These are phyloP conservation scores for Coemansia sp. DNA, from an alignment of 192 early-diverging fungal species.

Conservation along the genomic window DNA sequence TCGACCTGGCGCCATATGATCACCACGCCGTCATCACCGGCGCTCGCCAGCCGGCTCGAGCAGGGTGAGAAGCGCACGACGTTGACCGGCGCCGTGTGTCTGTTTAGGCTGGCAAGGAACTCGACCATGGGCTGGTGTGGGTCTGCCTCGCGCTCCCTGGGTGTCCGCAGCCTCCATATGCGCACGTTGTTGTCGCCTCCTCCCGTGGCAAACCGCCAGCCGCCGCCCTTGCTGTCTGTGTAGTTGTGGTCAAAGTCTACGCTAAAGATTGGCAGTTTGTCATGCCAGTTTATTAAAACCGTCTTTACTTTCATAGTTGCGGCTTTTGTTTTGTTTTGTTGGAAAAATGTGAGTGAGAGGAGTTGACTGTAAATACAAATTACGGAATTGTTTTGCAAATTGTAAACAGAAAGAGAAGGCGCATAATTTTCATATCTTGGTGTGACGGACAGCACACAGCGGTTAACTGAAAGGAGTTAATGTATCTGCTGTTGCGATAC, in stretches of 20 bases:
- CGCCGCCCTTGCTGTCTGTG: constrained; percentile 25
- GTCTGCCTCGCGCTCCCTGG: constrained; percentile 14
- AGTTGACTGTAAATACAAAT: neutral
- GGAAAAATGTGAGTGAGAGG: neutral
- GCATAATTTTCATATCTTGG: neutral
- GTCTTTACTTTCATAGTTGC: constrained; percentile 64
- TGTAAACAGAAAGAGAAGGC: neutral
- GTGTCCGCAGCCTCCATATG: constrained; percentile 56
- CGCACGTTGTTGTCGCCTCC: constrained; percentile 90
- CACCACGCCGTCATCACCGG: constrained; percentile 88
- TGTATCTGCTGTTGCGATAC: too few species aligned
- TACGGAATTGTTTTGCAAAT: neutral
- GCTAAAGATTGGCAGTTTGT: constrained; percentile 85
- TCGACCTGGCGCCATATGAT: constrained; percentile 79
- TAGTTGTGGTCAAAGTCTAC: constrained; percentile 79
- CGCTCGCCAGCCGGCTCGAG: constrained; percentile 74
- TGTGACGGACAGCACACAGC: neutral
- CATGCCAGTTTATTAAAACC: constrained; percentile 95
- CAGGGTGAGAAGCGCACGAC: constrained; percentile 86
- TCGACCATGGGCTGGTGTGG: constrained; percentile 59
- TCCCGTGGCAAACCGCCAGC: constrained; percentile 78
- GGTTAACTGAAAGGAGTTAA: too few species aligned
- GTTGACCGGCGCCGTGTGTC: constrained; percentile 89
- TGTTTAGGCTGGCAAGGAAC: constrained; percentile 77
- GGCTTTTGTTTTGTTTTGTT: neutral